These are phyloP conservation scores for Xylaria intraflava DNA, from an alignment of 495 filamentous ascomycete genomes.

Conservation along the genomic window DNA sequence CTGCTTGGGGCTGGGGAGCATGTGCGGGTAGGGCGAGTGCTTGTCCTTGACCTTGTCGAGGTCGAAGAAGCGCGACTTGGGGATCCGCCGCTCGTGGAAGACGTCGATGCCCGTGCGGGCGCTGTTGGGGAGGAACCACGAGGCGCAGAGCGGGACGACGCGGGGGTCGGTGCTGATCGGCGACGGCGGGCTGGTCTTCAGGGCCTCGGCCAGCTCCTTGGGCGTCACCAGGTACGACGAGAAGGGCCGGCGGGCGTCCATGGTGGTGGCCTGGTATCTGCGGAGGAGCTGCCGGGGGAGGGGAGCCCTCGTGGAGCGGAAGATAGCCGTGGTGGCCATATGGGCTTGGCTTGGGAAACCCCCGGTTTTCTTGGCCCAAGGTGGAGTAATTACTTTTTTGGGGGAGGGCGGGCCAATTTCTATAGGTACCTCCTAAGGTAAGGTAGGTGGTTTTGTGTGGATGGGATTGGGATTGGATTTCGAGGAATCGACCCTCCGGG, in stretches of 20 bases:
- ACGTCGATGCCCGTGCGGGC: slow-evolving; percentile 66
- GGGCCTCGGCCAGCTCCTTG: slow-evolving; percentile 67
- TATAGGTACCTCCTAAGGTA: too few species aligned
- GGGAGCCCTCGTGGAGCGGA: slow-evolving; percentile 33
- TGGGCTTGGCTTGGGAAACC: slow-evolving; percentile 25
- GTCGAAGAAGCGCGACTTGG: slow-evolving; percentile 91
- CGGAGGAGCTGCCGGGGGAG: slow-evolving; percentile 22
- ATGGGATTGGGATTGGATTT: too few species aligned
- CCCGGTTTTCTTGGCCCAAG: too few species aligned
- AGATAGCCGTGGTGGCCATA: slow-evolving; percentile 35
- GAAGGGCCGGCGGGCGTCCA: slow-evolving; percentile 42
- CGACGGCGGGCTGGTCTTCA: slow-evolving; percentile 66
- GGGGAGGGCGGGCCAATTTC: too few species aligned
- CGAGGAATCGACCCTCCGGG: background rate
- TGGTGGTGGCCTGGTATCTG: slow-evolving; percentile 14
- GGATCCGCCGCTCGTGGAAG: slow-evolving; percentile 73
- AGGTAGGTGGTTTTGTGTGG: too few species aligned
- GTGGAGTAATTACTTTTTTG: too few species aligned
- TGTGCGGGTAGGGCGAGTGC: slow-evolving; percentile 86
- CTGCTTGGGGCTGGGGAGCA: slow-evolving; percentile 75
- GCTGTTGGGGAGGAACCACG: slow-evolving; percentile 96
- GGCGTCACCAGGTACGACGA: slow-evolving; percentile 82
- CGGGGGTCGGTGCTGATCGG: slow-evolving; percentile 71
- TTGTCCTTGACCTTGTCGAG: slow-evolving; percentile 84
- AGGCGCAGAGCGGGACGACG: slow-evolving; percentile 80